Evolutionary conservation across 2,329 filamentous ascomycete genomes (phyloP).

Genomic region (Trichoderma harzianum): DNA sequence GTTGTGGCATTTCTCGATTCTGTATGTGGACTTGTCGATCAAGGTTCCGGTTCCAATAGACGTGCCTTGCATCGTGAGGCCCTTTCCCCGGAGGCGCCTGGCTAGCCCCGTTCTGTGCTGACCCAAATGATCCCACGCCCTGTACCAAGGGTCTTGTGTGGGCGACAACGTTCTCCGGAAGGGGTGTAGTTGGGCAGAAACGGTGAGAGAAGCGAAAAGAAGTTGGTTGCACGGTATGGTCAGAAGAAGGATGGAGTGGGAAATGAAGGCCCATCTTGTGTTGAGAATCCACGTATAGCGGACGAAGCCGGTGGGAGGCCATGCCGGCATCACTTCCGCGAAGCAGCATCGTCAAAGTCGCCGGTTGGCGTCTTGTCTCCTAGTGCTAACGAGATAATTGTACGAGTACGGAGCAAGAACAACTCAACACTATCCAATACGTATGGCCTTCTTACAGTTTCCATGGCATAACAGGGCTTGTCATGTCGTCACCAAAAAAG

Average conservation of each 20-base stretch:
- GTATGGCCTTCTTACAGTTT: neutral
- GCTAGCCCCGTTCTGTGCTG: neutral
- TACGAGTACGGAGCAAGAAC: neutral
- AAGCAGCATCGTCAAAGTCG: neutral
- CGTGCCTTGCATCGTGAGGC: neutral
- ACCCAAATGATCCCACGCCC: neutral
- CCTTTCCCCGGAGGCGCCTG: neutral
- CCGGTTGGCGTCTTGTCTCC: neutral
- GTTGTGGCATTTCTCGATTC: neutral
- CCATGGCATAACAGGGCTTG: neutral
- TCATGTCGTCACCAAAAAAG: neutral
- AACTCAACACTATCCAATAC: neutral
- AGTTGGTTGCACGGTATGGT: neutral
- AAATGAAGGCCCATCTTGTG: neutral
- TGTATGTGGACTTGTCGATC: neutral
- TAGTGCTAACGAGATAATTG: neutral
- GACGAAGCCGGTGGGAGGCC: constrained; percentile 3
- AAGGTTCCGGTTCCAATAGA: neutral
- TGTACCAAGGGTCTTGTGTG: neutral
- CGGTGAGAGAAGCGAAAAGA: neutral
- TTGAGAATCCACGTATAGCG: neutral
- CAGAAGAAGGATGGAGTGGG: neutral
- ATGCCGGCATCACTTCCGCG: constrained; percentile 8
- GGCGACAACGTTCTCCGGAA: neutral
- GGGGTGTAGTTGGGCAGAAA: constrained; percentile 13